phyloP scores from a whole-genome alignment of 2,329 filamentous ascomycete genomes.

The Aspergillus unguis region DNA sequence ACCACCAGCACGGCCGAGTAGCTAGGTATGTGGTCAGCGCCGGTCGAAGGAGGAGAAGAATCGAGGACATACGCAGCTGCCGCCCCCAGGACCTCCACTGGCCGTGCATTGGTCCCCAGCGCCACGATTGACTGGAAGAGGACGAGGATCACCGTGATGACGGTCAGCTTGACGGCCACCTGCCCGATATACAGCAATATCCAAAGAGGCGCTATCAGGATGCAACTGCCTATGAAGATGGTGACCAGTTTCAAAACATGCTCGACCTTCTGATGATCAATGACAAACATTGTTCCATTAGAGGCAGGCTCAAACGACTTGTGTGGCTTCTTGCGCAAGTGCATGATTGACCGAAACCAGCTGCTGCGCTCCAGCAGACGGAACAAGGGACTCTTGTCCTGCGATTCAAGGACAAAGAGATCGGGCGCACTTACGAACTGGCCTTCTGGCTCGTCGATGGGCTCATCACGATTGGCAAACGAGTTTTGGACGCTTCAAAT shows the following conservation, averaged over 20 bases:
- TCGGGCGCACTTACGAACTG: no score
- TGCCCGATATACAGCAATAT: background rate
- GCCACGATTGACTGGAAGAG: background rate
- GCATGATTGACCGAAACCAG: no score
- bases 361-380: no score
- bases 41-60: background rate
- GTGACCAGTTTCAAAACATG: background rate
- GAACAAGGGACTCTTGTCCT: no score
- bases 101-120: background rate
- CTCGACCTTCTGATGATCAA: no score
- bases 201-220: background rate
- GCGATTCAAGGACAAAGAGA: no score
- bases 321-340: no score
- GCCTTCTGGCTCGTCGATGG: no score
- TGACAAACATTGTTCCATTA: no score
- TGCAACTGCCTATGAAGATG: background rate
- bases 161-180: background rate
- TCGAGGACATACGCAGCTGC: background rate
- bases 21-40: background rate
- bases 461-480: no score
- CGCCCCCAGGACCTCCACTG: background rate
- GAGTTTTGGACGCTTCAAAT: no score
- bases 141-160: background rate
- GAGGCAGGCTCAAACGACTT: no score
- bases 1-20: conserved; percentile 1